Base-by-base conservation (phyloP, 306 rosid genomes). In the Prinsepia uniflora region DNA sequence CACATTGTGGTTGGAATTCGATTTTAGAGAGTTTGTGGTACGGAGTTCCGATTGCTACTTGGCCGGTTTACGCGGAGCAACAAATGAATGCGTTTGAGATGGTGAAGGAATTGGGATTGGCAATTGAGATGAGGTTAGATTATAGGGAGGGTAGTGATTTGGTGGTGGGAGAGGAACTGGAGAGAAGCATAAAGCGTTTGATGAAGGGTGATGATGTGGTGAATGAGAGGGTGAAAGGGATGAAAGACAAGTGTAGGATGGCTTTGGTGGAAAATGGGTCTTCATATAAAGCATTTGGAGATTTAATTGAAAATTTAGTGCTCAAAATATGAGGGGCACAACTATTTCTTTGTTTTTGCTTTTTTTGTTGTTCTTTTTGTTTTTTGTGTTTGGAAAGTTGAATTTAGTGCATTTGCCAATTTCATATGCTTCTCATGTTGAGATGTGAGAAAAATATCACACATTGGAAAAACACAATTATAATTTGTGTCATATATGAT, bases 1-100 rank as follows among this genome's bases (percentile, higher is more conserved):
- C 91, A 2, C 89, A 86, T 6, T 89, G 89, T 19, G 89, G 96
- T 9, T 89, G 96, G 91, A 89, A 86, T 66, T 89, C 96, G 0
- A 67, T 84, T 9, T 18, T 89, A 34, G 96, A 86, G 70, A 86
- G 96, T 59, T 47, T 86, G 66, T 86, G 88, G 96, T 14, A 81
- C 3, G 96, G 89, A 0, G 86, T 89, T 11, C 84, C 82, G 0
- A 24, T 89, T 71, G 91, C 86, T 69, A 89, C 91, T 22, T 89
- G 96, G 91, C 96, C 88, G 1, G 4, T 86, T 14, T 81, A 82
- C 5, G 86, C 85, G 0, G 88, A 86, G 11, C 91, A 86, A 66
- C 85, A 84, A 0, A 48, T 89, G 85, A 86, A 86, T 13, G 94
- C 91, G 8, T 88, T 88, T 19, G 71, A 83, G 78, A 75, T 88